Base-by-base conservation (phyloP, 1,139 yeast species). In the Protomyces lactucae-debilis region DNA sequence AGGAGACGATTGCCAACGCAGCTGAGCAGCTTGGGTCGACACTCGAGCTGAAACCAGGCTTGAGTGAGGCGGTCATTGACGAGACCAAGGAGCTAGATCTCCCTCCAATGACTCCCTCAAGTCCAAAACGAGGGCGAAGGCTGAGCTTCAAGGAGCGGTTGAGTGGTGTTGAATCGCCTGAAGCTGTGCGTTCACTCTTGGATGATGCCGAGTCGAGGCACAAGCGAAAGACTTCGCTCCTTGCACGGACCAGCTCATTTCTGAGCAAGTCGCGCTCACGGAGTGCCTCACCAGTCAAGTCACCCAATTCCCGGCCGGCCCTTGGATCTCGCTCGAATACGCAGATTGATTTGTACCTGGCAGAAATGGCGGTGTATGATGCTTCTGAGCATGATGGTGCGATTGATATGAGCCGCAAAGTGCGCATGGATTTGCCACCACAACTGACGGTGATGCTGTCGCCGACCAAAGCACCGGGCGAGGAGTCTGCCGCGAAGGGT, bases 331-430 rank as follows among this genome's bases (percentile, higher is more conserved):
- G 48, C 2, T n/a, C 48, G 21, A 12, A n/a, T 12, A 43, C 25
- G 16, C 23, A 18, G 25, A 4, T n/a, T 16, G 48, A 43, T 18
- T 23, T 43, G 14, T 43, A 43, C 21, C 45, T 28, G 23, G 63
- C 63, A 6, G 63, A 59, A 59, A 18, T 59, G 45, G 43, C 54
- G 23, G 63, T 59, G 12, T 52, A 52, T 23, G 63, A 59, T 52
- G 54, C 54, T 12, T 59, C 63, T 18, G 63, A 59, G 21, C 48
- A 43, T 39, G 54, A 37, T 10, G 36, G 40, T 16, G 45, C 55
- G 21, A 35, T 36, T 6, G 57, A 52, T 3, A 40, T 52, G 52
- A 16, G 28, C 9, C 14, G 40, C 45, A n/a, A 32, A 5, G 53
- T 52, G 9, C 39, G 14, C 12, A 14, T n/a, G 25, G 21, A n/a